Conservation (phyloP, 1,284 basidiomycete genomes). For the Taiwanofungus camphoratus region DNA sequence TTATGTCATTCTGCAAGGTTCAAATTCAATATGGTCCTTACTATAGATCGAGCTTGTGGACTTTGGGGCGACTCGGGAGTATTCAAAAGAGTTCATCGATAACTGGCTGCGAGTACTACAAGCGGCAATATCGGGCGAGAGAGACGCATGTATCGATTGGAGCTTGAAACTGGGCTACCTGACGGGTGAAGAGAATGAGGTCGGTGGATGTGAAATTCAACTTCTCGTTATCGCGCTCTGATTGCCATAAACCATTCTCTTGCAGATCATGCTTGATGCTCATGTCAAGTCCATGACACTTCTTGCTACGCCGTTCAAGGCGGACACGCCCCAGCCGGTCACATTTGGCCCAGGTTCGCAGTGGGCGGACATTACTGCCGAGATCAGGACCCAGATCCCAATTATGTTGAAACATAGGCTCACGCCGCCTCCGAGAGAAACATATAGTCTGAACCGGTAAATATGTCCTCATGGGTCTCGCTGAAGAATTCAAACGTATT, state of each 20-base stretch:
- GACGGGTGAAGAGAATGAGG: slow-evolving; percentile 84
- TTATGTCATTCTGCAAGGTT: background rate
- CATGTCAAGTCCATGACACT: slow-evolving; percentile 84
- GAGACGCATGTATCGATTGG: slow-evolving; percentile 65
- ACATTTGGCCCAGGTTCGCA: slow-evolving; percentile 58
- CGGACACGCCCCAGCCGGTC: slow-evolving; percentile 58
- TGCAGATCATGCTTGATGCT: slow-evolving; percentile 81
- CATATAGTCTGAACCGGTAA: slow-evolving; percentile 87
- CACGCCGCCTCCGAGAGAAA: slow-evolving; percentile 91
- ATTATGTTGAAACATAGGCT: slow-evolving; percentile 87
- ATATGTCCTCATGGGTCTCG: slow-evolving; percentile 2
- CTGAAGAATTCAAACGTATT: background rate
- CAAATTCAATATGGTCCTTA: background rate
- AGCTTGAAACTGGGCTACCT: slow-evolving; percentile 85
- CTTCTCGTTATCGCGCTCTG: background rate
- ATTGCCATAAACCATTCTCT: background rate
- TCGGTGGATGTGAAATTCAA: too few relatives aligned
- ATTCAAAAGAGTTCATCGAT: slow-evolving; percentile 85
- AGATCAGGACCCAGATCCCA: slow-evolving; percentile 81
- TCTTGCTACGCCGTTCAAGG: slow-evolving; percentile 77
- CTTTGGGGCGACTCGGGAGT: slow-evolving; percentile 91
- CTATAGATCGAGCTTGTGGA: slow-evolving; percentile 84
- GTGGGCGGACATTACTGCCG: slow-evolving; percentile 68
- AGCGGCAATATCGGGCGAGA: slow-evolving; percentile 72
- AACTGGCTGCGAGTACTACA: slow-evolving; percentile 79